phyloP scores from a whole-genome alignment of 2,329 filamentous ascomycete genomes.

The Diaporthe aspalathi region DNA sequence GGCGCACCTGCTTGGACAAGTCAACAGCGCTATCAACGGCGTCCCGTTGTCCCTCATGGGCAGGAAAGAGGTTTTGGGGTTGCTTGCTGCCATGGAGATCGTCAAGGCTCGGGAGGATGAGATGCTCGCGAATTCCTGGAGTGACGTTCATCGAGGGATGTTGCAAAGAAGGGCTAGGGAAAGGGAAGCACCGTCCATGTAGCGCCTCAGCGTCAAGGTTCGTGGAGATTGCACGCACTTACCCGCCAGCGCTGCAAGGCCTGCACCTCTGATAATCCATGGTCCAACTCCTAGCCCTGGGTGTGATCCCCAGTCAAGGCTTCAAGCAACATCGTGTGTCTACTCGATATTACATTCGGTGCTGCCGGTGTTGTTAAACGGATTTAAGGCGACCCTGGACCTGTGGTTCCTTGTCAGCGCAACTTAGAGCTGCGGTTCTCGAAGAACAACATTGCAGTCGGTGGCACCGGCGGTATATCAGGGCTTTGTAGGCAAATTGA shows the following conservation, averaged over 20 bases:
- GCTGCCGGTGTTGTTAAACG: not conserved
- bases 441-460: not conserved
- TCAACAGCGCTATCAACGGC: not conserved
- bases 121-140: not conserved
- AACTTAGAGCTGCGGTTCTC: not conserved
- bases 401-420: not conserved
- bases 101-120: not conserved
- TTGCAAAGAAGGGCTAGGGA: slow-evolving; percentile 1
- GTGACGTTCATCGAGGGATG: not conserved
- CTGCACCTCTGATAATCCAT: not conserved
- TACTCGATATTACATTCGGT: not conserved
- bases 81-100: not conserved
- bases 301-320: not conserved
- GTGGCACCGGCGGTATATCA: not conserved
- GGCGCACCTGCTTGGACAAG: not conserved
- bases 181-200: not conserved
- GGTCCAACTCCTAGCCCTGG: not conserved
- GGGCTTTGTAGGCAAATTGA: too few species aligned
- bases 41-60: slow-evolving; percentile 6
- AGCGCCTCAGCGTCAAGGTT: not conserved
- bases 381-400: too few species aligned
- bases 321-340: not conserved
- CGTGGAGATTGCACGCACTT: not conserved
- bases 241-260: not conserved
- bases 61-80: not conserved